Percentiles rank a stretch among this genome's conserved stretches.
Conservation (phyloP, 164 flowering plant species). For the Annona cherimola region DNA sequence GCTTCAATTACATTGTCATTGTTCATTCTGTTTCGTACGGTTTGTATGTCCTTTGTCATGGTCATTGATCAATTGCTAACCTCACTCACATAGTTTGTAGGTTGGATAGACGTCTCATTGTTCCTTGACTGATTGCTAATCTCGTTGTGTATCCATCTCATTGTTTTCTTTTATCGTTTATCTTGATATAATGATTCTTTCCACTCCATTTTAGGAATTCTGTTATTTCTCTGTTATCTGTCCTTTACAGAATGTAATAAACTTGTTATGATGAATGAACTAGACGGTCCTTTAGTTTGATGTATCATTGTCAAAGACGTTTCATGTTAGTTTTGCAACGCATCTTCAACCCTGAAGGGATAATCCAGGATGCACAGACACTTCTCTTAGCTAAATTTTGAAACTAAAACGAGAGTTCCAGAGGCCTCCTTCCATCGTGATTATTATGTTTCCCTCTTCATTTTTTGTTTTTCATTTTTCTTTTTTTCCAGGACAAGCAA, state of each 20-base stretch:
- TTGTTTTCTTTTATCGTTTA: slow-evolving; percentile 7
- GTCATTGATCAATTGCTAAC: slow-evolving; percentile 15
- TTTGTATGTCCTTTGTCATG: background rate
- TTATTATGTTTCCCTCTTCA: too few relatives aligned
- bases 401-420: too few relatives aligned
- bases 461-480: too few relatives aligned
- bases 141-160: slow-evolving; percentile 25
- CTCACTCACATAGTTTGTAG: slow-evolving; percentile 4
- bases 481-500: too few relatives aligned
- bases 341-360: too few relatives aligned
- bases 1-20: slow-evolving; percentile 2
- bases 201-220: slow-evolving; percentile 3
- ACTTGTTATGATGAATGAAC: slow-evolving; percentile 1
- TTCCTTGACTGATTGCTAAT: slow-evolving; percentile 14
- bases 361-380: too few relatives aligned
- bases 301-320: background rate
- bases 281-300: background rate
- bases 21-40: slow-evolving; percentile 3
- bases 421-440: too few relatives aligned
- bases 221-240: background rate
- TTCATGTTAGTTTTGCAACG: too few relatives aligned
- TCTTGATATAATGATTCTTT: slow-evolving; percentile 21
- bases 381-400: too few relatives aligned
- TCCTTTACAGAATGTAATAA: slow-evolving; percentile 7
- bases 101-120: background rate